A percentile compares a stretch with the other conserved stretches of the same genome.
Conservation (phyloP, 2,329 filamentous ascomycete genomes). For the Fusarium keratoplasticum region DNA sequence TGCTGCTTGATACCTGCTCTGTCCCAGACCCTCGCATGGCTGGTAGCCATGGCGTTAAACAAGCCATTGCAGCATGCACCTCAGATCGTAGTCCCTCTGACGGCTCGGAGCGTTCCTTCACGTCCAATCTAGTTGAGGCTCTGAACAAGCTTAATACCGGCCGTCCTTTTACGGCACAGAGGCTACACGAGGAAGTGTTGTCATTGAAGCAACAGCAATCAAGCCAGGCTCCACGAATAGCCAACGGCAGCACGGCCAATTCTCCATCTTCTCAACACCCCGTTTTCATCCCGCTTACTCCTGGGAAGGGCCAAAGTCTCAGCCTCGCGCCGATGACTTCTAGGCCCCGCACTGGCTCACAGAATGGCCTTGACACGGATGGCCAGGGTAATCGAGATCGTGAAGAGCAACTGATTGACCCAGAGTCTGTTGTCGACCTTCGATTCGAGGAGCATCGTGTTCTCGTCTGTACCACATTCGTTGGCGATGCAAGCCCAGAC, state of each 20-base stretch:
- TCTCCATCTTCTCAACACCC: conserved; percentile 55
- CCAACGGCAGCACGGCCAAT: conserved; percentile 59
- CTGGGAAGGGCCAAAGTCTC: conserved; percentile 64
- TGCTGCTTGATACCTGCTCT: conserved; percentile 72
- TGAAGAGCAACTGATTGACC: conserved; percentile 58
- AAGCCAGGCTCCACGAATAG: conserved; percentile 54
- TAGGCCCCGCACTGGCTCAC: conserved; percentile 43
- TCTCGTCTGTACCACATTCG: conserved; percentile 75
- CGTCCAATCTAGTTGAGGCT: conserved; percentile 66
- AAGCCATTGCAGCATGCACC: conserved; percentile 70
- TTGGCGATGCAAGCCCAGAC: conserved; percentile 72
- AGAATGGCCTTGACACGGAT: conserved; percentile 45
- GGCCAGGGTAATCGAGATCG: conserved; percentile 36
- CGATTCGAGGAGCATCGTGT: conserved; percentile 72
- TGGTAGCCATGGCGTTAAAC: conserved; percentile 68
- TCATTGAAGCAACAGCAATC: conserved; percentile 58
- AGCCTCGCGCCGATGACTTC: conserved; percentile 62
- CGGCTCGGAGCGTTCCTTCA: conserved; percentile 66
- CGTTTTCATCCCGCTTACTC: conserved; percentile 66
- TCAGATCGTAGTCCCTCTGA: conserved; percentile 62
- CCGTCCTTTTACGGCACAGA: conserved; percentile 67
- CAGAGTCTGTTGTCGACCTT: conserved; percentile 63
- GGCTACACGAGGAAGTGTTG: conserved; percentile 67
- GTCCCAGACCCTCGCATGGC: conserved; percentile 62
- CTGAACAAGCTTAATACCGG: conserved; percentile 64